These are phyloP conservation scores for Tardiomyces digboiensis DNA, from an alignment of 1,139 yeast species.

Conservation along the genomic window DNA sequence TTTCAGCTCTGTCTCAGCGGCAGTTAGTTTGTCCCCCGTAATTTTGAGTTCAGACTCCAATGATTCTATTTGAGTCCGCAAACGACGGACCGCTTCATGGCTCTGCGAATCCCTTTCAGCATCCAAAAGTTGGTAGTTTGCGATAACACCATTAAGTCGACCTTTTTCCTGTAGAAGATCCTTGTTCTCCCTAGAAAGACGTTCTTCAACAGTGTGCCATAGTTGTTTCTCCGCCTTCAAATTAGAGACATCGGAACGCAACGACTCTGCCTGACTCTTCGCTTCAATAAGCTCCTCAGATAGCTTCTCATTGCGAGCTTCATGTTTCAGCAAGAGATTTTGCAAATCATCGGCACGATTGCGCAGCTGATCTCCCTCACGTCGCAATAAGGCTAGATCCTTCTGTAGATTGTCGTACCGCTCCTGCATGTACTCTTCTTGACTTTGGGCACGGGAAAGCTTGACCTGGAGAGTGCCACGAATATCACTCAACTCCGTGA, in stretches of 20 bases:
- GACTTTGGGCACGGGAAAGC: conserved; percentile 38
- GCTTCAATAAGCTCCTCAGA: conserved; percentile 43
- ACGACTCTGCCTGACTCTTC: conserved; percentile 24
- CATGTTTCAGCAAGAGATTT: conserved; percentile 43
- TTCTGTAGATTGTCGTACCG: conserved; percentile 28
- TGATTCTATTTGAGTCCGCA: conserved; percentile 40
- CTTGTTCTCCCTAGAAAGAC: conserved; percentile 46
- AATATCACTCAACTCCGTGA: conserved; percentile 34
- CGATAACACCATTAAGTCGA: conserved; percentile 49
- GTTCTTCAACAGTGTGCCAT: conserved; percentile 39
- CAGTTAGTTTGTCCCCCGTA: conserved; percentile 41
- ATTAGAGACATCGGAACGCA: conserved; percentile 38
- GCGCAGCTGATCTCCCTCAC: conserved; percentile 38
- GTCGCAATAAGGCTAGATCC: conserved; percentile 29
- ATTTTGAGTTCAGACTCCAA: conserved; percentile 39
- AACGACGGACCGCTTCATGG: conserved; percentile 41
- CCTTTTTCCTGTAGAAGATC: conserved; percentile 50
- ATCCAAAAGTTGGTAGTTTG: conserved; percentile 51
- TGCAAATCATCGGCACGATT: conserved; percentile 41
- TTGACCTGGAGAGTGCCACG: conserved; percentile 38
- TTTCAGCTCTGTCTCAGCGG: conserved; percentile 32
- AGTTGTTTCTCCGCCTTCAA: conserved; percentile 47
- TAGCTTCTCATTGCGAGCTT: conserved; percentile 45
- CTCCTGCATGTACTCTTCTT: conserved; percentile 37
- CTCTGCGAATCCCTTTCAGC: conserved; percentile 52